Evolutionary conservation across 1,139 yeast genomes (phyloP).

Genomic region (Candida mesenterica): DNA sequence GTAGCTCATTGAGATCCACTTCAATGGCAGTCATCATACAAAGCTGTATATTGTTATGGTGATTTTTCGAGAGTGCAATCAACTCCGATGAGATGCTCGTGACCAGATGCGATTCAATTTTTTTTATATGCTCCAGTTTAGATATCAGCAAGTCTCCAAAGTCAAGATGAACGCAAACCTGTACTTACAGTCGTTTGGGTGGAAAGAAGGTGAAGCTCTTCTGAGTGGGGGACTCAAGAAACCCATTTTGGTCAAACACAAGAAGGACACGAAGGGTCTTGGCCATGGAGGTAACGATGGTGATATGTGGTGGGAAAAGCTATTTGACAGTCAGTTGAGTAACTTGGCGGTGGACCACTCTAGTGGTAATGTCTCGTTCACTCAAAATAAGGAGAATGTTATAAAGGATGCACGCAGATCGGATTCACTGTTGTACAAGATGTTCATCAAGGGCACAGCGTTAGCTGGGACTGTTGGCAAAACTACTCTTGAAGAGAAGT

Average conservation of each 20-base stretch:
- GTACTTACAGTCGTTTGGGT: slow-evolving; percentile 78
- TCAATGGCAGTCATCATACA: too few relatives aligned
- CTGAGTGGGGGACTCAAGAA: slow-evolving; percentile 75
- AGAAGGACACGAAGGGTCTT: slow-evolving; percentile 85
- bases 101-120: too few relatives aligned
- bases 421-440: slow-evolving; percentile 60
- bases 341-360: slow-evolving; percentile 58
- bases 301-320: slow-evolving; percentile 96
- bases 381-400: slow-evolving; percentile 43
- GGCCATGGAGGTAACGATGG: slow-evolving; percentile 70
- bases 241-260: slow-evolving; percentile 87
- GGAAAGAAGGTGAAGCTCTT: slow-evolving; percentile 90
- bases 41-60: too few relatives aligned
- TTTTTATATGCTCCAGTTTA: too few relatives aligned
- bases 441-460: slow-evolving; percentile 86
- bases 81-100: too few relatives aligned
- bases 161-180: slow-evolving; percentile 65
- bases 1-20: slow-evolving; percentile 4
- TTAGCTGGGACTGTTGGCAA: slow-evolving; percentile 71
- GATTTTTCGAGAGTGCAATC: too few relatives aligned
- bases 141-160: too few relatives aligned
- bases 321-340: slow-evolving; percentile 90
- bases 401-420: slow-evolving; percentile 45
- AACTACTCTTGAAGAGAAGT: slow-evolving; percentile 20
- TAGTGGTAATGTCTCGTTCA: slow-evolving; percentile 28